Evolutionary conservation across 257 asterid species (phyloP), one percentile per base, ranked within the genome.

Genomic region (Capsicum baccatum): DNA sequence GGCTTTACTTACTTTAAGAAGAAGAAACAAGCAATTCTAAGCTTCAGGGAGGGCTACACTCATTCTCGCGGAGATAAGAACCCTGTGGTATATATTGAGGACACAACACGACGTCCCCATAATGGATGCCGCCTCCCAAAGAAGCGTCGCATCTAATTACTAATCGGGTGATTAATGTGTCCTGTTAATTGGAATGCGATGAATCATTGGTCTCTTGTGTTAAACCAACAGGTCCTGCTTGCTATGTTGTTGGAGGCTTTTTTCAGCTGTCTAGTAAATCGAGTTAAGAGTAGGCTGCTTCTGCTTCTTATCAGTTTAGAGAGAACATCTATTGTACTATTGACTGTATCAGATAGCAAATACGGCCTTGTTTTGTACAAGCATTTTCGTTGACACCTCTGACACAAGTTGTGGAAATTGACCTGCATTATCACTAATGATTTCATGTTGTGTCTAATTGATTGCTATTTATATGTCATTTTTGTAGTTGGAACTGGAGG

Each of bases 61-160:
- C 87, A 91, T 84, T 92, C 96, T 19, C 88, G 96, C 17, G 94
- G 93, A 39, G 96, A 91, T 81, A 80, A 70, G 83, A 91, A 89
- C 83, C 99, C 98, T 3, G 81, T 95, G 47, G 97, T 97, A 6
- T 91, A 86, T 89, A 83, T 95, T 14, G 98, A 97, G 91, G 98
- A 97, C 85, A 94, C 98, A 0, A 97, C 98, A 21, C 86, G 98
- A 9, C 90, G 89, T 33, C 94, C 98, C 9, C 99, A 97, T 80
- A 97, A 95, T 44, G 98, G 98, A 16, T 97, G 98, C 85, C 98
- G 98, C 64, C 95, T 80, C 84, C 86, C 85, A 11, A 97, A 95
- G 92, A 87, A 89, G 67, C 92, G 98, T 48, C 97, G 98, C 39
- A 89, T 96, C 8, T 96, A 91, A 91, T 79, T 79, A 64, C 9